Conservation (phyloP, 2,329 filamentous ascomycete species). For the Xylariaceae sp. region DNA sequence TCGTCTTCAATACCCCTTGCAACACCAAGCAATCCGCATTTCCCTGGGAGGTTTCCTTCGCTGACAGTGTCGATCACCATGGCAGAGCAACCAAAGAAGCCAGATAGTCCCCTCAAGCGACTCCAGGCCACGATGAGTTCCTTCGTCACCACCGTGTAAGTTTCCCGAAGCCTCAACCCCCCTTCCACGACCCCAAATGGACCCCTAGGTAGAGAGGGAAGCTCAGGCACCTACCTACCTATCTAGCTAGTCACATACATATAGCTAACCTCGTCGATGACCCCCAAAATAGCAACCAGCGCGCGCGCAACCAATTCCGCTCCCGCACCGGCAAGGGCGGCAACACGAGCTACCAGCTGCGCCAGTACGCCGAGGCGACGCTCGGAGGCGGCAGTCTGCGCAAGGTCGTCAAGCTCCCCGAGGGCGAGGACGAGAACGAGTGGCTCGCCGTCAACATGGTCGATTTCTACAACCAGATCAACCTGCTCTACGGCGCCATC, state of each 20-base stretch:
- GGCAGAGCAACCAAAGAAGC: conserved; percentile 17
- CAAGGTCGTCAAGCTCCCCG: conserved; percentile 94
- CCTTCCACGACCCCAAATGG: conserved; percentile 5
- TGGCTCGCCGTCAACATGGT: conserved; percentile 99
- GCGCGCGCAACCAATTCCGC: conserved; percentile 86
- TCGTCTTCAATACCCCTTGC: not conserved
- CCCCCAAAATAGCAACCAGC: conserved; percentile 67
- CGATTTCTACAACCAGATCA: conserved; percentile 99
- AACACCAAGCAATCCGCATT: not conserved
- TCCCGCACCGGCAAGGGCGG: conserved; percentile 83
- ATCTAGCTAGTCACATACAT: not conserved
- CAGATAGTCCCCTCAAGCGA: conserved; percentile 16
- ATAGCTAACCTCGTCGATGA: conserved; percentile 2
- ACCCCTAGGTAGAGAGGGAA: no score
- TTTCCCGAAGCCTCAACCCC: conserved; percentile 22
- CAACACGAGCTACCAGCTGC: conserved; percentile 80
- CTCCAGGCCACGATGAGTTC: conserved; percentile 58
- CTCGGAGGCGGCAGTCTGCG: conserved; percentile 89
- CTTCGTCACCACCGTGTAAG: conserved; percentile 66
- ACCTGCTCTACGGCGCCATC: conserved; percentile 95
- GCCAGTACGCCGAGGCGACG: conserved; percentile 97
- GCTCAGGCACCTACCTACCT: no score
- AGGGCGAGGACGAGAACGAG: conserved; percentile 96
- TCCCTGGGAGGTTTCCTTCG: no score
- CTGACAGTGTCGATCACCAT: no score